A percentile compares a stretch with the other conserved stretches of the same genome.
Evolutionary conservation across 129 eudicot species (phyloP).

Genomic region (Ambrosia artemisiifolia): DNA sequence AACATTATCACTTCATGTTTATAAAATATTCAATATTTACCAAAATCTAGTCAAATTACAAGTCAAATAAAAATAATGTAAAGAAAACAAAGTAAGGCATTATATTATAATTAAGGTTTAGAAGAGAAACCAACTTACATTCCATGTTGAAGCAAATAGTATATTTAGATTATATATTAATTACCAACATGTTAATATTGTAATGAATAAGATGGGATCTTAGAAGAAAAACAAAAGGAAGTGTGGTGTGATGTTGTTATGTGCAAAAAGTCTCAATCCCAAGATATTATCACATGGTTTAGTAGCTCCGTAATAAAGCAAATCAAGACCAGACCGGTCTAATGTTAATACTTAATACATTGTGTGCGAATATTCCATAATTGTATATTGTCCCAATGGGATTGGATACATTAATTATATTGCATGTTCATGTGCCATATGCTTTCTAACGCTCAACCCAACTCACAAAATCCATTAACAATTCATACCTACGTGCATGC

Average conservation of each 20-base stretch:
- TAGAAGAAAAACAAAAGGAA: constrained; percentile 33
- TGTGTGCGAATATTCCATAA: constrained; percentile 36
- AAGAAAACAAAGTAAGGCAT: neutral
- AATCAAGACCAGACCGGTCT: constrained; percentile 28
- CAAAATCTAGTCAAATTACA: neutral
- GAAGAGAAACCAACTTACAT: constrained; percentile 16
- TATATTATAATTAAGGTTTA: neutral
- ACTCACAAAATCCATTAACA: constrained; percentile 12
- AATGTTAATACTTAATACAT: constrained; percentile 20
- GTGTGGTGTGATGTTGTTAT: constrained; percentile 11
- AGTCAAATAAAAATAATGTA: neutral
- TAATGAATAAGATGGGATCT: constrained; percentile 35
- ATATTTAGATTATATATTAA: neutral
- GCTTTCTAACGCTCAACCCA: constrained; percentile 28
- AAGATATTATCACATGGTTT: constrained; percentile 38
- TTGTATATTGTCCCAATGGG: constrained; percentile 30
- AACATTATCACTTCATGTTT: too few species aligned
- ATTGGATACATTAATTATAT: neutral
- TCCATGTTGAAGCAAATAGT: constrained; percentile 8
- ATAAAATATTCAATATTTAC: too few species aligned
- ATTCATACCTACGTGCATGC: constrained; percentile 9
- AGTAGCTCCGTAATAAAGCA: constrained; percentile 31
- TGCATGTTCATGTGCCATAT: constrained; percentile 26
- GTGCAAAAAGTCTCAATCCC: constrained; percentile 31
- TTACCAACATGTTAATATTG: constrained; percentile 16